Base-by-base conservation (phyloP, 2,329 filamentous ascomycete species). In the Alternaria dauci region DNA sequence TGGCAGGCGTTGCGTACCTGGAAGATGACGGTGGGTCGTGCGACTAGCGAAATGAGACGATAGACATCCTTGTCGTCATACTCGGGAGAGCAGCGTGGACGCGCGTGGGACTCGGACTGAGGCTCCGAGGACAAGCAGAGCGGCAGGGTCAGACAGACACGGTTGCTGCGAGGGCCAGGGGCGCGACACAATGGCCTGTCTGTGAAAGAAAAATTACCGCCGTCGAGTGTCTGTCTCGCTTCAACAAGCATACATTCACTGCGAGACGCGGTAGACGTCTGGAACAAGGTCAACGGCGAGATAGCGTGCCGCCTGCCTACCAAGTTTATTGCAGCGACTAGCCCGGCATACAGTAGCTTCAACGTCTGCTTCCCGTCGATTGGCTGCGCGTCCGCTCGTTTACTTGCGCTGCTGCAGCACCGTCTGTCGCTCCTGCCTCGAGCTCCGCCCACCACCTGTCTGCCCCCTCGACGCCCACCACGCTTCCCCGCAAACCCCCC, bases 341-440 rank as follows among this genome's bases (percentile, higher is more conserved):
- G 55, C 53, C 53, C n/a, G 51, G 36, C 50, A 39, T 39, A 23
- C 20, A 23, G 20, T 23, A 46, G 39, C 34, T 46, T 59, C 61
- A 60, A 63, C 61, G 67, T 61, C 60, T 59, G 61, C 58, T 50
- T 23, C 20, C 47, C 56, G 52, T 43, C 42, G 23, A 69, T 71
- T 69, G 69, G 69, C 65, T 58, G 52, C 42, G 52, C 53, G 42
- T 48, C 57, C 48, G 39, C 46, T 56, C 51, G 59, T 60, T 60
- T 42, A 50, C 52, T 60, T 18, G 18, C 39, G 18, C 46, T 48
- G 46, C 9, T 36, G 46, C 30, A 25, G 46, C 30, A 36, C 30
- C 14, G 32, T 58, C 39, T 42, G 53, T 58, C 51, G 61, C 57
- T 42, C 55, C 52, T 63, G 55, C 61, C 59, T 62, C 58, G 44